Evolutionary conservation across 129 eudicot species (phyloP).

Genomic region (Kitagawia praeruptora): DNA sequence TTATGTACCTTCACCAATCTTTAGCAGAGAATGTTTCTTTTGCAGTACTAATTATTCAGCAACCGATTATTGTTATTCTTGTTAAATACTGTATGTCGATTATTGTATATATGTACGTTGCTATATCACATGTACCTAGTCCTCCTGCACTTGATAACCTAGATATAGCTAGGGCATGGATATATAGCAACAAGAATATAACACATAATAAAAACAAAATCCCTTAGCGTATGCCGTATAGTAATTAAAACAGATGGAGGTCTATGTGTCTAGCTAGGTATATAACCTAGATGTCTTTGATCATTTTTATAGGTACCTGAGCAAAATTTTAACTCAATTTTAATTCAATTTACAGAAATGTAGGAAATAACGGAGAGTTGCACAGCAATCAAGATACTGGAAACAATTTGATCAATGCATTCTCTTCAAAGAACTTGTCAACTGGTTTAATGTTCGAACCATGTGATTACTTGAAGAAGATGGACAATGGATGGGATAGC

Average conservation of each 20-base stretch:
- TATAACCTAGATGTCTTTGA: neutral
- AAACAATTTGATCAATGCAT: conserved; percentile 8
- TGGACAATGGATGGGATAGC: conserved; percentile 42
- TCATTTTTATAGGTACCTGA: neutral
- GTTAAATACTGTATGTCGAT: too few relatives aligned
- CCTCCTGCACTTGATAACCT: neutral
- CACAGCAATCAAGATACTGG: conserved; percentile 19
- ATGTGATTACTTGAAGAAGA: conserved; percentile 43
- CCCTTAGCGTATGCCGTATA: too few relatives aligned
- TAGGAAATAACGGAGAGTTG: conserved; percentile 30
- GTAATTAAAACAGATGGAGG: neutral
- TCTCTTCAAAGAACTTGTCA: conserved; percentile 15
- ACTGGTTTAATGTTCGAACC: conserved; percentile 33
- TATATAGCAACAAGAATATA: neutral
- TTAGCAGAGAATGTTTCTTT: neutral
- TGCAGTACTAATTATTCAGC: neutral
- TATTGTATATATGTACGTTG: neutral
- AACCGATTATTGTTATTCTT: too few relatives aligned
- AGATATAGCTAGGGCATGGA: neutral
- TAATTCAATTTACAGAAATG: conserved; percentile 23
- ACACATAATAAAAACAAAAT: neutral
- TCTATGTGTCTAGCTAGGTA: neutral
- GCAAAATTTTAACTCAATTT: neutral
- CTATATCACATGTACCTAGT: neutral
- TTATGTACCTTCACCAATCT: neutral